Base-by-base conservation (phyloP, 2,329 filamentous ascomycete genomes). In the Alternaria ethzedia region DNA sequence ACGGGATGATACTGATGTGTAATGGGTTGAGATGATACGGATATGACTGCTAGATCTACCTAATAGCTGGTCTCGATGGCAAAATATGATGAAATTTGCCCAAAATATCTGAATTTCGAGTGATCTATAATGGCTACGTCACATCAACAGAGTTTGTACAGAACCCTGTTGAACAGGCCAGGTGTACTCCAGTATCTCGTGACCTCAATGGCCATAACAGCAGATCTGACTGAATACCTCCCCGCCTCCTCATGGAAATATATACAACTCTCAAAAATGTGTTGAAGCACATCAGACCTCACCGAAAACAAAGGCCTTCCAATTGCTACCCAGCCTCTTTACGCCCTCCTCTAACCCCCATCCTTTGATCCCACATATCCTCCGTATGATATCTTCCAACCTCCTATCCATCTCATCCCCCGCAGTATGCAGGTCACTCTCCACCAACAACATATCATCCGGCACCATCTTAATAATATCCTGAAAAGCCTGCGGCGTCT, bases 351-450 rank as follows among this genome's bases (percentile, higher is more conserved):
- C 86, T 61, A 97, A 78, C 1, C 79, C 77, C 95, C 96, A 98
- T 1, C 87, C 89, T 70, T 94, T 96, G 49, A 94, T 83, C 52
- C 86, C 79, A 75, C 95, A 97, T 6, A 98, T 87, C 64, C 86
- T 88, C n/a, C 90, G 84, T 59, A 91, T 88, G 65, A 94, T 90
- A 49, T 91, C 86, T 75, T 95, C 91, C 12, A 99, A 81, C 63
- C 88, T 82, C 3, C 82, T 80, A 75, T 98, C 96, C 92, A 98
- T 97, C 54, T 86, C 82, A 1, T 89, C 84, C 0, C 96, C 96
- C 0, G 95, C 96, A 20, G 83, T 87, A 78, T 98, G 93, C 62
- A 97, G 78, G 79, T 99, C 96, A 76, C 94, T 98, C 80, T 99
- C 96, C 3, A 97, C 86, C 20, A 99, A 84, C 12, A 99, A 83